Percentiles rank a stretch among this genome's conserved stretches.
Evolutionary conservation across 257 asterid genomes (phyloP).

Genomic region (Gentiana macrophylla): DNA sequence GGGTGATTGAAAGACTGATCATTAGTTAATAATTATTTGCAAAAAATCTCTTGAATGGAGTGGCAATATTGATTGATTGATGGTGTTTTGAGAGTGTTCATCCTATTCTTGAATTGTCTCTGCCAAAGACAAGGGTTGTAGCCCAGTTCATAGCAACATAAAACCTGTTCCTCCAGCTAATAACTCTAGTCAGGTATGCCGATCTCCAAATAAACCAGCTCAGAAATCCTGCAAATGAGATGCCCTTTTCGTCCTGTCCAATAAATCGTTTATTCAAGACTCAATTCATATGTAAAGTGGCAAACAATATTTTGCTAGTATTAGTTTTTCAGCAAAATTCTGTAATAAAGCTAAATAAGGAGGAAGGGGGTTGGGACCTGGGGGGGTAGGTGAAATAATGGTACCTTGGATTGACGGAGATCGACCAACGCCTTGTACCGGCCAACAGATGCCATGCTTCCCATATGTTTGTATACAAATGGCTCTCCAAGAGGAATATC

Average conservation of each 20-base stretch:
- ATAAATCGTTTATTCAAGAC: background rate
- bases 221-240: slow-evolving; percentile 55
- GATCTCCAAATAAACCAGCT: slow-evolving; percentile 91
- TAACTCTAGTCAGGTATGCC: slow-evolving; percentile 70
- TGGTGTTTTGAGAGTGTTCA: slow-evolving; percentile 1
- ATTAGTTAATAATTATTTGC: background rate
- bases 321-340: no score
- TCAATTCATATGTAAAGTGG: background rate
- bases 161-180: slow-evolving; percentile 91
- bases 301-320: no score
- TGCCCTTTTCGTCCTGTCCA: slow-evolving; percentile 53
- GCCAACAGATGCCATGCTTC: slow-evolving; percentile 95
- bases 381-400: no score
- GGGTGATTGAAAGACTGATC: no score
- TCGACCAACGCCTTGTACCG: slow-evolving; percentile 89
- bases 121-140: slow-evolving; percentile 70
- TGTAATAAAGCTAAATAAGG: no score
- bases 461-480: slow-evolving; percentile 69
- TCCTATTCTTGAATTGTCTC: slow-evolving; percentile 71
- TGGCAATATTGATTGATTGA: no score
- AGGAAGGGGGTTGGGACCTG: no score
- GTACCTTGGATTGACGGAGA: slow-evolving; percentile 74
- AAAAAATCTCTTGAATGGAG: background rate
- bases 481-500: slow-evolving; percentile 66
- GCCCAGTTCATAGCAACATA: slow-evolving; percentile 88